Conservation (phyloP, 441 rosid genomes). For the Pelargonium citronellum region DNA sequence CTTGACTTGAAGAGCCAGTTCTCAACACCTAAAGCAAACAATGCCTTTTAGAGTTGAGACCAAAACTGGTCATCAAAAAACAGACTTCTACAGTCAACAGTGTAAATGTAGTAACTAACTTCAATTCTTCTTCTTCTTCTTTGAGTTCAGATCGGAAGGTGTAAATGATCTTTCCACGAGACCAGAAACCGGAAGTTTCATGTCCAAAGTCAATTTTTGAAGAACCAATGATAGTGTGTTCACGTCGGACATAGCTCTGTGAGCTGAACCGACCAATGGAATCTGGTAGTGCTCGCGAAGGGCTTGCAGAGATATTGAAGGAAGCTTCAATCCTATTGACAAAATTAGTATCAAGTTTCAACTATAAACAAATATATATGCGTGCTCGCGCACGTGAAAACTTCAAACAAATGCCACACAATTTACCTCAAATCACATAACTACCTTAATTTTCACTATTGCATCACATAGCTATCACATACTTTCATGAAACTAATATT, state of each 20-base stretch:
- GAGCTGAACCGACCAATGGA: slow-evolving; percentile 54
- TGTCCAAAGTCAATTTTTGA: slow-evolving; percentile 56
- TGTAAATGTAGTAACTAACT: slow-evolving; percentile 19
- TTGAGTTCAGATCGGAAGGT: slow-evolving; percentile 30
- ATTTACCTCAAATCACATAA: too few species aligned
- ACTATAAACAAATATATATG: neutral
- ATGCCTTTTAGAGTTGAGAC: neutral
- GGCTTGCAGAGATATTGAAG: slow-evolving; percentile 43
- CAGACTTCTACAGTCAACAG: neutral
- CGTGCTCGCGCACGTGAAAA: too few species aligned
- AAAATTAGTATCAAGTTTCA: neutral
- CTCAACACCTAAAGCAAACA: too few species aligned
- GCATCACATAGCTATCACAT: too few species aligned
- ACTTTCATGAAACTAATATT: too few species aligned
- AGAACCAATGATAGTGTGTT: slow-evolving; percentile 46
- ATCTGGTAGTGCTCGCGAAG: slow-evolving; percentile 42
- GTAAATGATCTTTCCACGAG: slow-evolving; percentile 47
- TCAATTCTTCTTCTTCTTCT: slow-evolving; percentile 50
- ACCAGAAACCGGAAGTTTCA: slow-evolving; percentile 48
- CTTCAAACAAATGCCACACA: too few species aligned
- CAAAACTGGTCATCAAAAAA: neutral
- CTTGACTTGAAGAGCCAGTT: too few species aligned
- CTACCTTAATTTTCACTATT: too few species aligned
- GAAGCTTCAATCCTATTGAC: slow-evolving; percentile 36
- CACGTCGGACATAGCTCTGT: slow-evolving; percentile 87